Evolutionary conservation across 768 basidiomycete genomes (phyloP), one percentile per base, ranked within the genome.

Genomic region (Tricholoma matsutake): DNA sequence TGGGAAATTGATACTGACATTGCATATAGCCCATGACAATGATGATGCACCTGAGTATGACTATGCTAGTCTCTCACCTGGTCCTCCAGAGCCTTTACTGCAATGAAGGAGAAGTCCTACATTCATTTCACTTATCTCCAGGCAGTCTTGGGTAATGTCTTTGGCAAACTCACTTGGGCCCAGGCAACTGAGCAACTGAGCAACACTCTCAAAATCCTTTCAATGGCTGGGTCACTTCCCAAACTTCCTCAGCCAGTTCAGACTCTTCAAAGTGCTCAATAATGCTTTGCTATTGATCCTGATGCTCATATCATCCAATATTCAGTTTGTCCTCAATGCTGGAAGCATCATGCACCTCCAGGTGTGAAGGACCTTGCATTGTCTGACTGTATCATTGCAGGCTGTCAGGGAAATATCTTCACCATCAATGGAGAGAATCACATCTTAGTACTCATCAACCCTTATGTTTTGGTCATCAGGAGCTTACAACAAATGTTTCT

Each of bases 201-300:
- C n/a, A 29, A n/a, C 6, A 54, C 59, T 53, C 52, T 65, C 6
- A 34, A 62, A 16, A 28, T 45, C 4, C 61, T 65, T 16, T 8
- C 29, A 4, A 53, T 47, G 43, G 65, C 64, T 13, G 58, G 54
- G 25, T 35, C 28, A 11, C 61, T 67, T 39, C 65, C 65, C 2
- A 25, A 20, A 4, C 10, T 37, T 20, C 66, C 63, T 13, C 54
- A 41, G 32, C 67, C 68, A 16, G 68, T 66, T 53, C 52, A 57
- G 9, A 68, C 67, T 6, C 60, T 70, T 41, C 54, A 59, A 22
- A 65, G 61, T 22, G 68, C 68, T 2, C 0, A 34, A 13, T 13
- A 4, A 25, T 13, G 47, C 1, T 55, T 61, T 5, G 60, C 31
- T 1, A 56, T 61, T 37, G 54, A 61, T 56, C 54, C 60, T 18